Conservation (phyloP, 768 basidiomycete genomes). For the Holtermannia corniformis region DNA sequence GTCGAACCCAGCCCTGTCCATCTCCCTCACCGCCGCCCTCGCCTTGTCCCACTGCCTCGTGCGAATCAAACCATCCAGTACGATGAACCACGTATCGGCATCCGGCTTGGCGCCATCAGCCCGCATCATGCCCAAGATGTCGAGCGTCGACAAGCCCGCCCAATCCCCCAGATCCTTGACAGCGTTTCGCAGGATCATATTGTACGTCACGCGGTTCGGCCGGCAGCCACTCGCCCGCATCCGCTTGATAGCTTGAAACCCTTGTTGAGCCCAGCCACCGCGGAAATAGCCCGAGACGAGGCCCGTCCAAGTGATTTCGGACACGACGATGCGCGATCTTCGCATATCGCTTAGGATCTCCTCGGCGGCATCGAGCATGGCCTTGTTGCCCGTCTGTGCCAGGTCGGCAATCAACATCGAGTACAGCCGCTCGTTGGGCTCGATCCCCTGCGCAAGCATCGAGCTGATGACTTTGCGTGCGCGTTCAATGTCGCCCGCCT, state of each 20-base stretch:
- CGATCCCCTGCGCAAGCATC: constrained; percentile 66
- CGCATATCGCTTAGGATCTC: constrained; percentile 68
- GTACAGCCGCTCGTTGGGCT: constrained; percentile 66
- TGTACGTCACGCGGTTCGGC: constrained; percentile 60
- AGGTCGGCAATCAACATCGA: constrained; percentile 70
- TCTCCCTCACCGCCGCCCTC: constrained; percentile 53
- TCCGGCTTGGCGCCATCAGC: constrained; percentile 50
- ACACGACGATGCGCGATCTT: constrained; percentile 47
- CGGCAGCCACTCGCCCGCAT: constrained; percentile 54
- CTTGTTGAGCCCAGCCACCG: constrained; percentile 46
- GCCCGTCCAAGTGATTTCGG: constrained; percentile 73
- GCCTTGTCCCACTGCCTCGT: constrained; percentile 57
- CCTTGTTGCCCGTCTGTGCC: constrained; percentile 51
- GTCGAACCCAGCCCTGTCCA: constrained; percentile 47
- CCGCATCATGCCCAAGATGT: constrained; percentile 33
- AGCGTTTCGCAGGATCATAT: constrained; percentile 63
- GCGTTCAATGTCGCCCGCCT: constrained; percentile 58
- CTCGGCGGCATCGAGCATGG: constrained; percentile 55
- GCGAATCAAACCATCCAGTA: constrained; percentile 56
- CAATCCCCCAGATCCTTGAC: constrained; percentile 46
- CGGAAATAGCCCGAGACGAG: constrained; percentile 65
- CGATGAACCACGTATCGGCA: constrained; percentile 66
- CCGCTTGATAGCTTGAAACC: constrained; percentile 16
- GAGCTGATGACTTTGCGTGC: constrained; percentile 54
- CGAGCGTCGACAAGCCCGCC: not conserved